phyloP scores from a whole-genome alignment of 305 asterid species.

The Withania somnifera region DNA sequence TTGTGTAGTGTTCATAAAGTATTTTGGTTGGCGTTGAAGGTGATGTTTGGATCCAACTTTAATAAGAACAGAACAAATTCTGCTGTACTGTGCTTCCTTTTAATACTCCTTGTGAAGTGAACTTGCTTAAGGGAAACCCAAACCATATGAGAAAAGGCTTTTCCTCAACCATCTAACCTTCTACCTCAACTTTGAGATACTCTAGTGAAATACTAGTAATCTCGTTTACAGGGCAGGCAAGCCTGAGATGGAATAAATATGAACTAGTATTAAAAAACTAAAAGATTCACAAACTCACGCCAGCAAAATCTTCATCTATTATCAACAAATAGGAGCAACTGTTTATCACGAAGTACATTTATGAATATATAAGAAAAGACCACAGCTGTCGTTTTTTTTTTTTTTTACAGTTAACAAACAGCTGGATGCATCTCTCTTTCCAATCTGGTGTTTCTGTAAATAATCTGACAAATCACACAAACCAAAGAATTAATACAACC shows the following conservation, averaged over 20 bases:
- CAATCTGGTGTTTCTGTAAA: constrained; percentile 16
- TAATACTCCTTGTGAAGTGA: too few relatives aligned
- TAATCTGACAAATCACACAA: constrained; percentile 5
- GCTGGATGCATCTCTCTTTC: constrained; percentile 28
- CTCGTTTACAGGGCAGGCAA: background rate
- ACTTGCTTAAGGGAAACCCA: background rate
- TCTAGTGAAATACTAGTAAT: too few relatives aligned
- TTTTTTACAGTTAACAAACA: constrained; percentile 69
- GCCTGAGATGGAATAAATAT: background rate
- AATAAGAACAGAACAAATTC: too few relatives aligned
- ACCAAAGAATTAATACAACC: constrained; percentile 4
- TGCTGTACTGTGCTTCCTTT: too few relatives aligned
- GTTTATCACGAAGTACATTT: constrained; percentile 24
- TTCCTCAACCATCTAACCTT: background rate
- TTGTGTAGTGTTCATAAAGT: too few relatives aligned
- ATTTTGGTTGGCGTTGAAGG: background rate
- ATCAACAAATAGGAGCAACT: background rate
- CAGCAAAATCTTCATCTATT: background rate
- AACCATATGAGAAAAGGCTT: background rate
- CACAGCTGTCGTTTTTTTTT: constrained; percentile 59
- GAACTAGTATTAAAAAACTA: background rate
- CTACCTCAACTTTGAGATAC: background rate
- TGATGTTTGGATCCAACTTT: background rate
- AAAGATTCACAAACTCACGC: background rate
- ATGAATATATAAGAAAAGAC: constrained; percentile 20